Evolutionary conservation across 2,329 filamentous ascomycete species (phyloP), one percentile per base, ranked within the genome.

Genomic region (Pestalotiopsis sp.): DNA sequence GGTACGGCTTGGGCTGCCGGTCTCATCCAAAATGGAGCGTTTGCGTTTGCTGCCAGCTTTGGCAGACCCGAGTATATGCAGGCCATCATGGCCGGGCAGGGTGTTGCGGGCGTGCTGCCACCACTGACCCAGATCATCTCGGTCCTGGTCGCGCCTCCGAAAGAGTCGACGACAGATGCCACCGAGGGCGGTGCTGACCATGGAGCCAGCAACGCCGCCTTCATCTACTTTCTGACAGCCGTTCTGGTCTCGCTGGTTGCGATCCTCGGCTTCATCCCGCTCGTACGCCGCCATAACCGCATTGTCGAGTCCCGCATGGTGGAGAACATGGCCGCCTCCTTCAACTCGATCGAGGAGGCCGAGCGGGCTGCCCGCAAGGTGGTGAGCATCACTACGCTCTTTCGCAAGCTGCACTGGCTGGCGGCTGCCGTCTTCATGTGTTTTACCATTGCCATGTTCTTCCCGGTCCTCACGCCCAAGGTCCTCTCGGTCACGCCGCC

Each of bases 1-100:
- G 82, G 84, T n/a, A 89, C 94, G 0, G 93, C 94, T 71, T 84
- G 92, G 76, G 94, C 93, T 0, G 92, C 94, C 0, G 94, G 92
- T 0, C 84, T 98, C 64, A 92, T 94, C 72, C 96, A 98, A 80
- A 98, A 98, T 78, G 96, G 96, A 20, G 89, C 96, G 11, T 97
- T 98, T 78, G 94, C 96, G 2, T 98, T 94, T 77, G 94, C 94
- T 3, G 89, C 92, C 3, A 91, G 93, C 65, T 98, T 97, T 75
- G 93, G 91, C 44, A 85, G 92, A 64, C 88, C 91, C 22, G 93
- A 96, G 79, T 99, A 98, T 79, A 97, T 94, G 66, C 95, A 98
- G 80, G 95, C 92, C 26, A 94, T 98, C 79, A 98, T 99, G 94
- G 90, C 91, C 3, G 96, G 96, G 1, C 96, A 99, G 79, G 95